Conservation (phyloP, 73 alveolate genomes). For the Tetrahymena borealis region DNA sequence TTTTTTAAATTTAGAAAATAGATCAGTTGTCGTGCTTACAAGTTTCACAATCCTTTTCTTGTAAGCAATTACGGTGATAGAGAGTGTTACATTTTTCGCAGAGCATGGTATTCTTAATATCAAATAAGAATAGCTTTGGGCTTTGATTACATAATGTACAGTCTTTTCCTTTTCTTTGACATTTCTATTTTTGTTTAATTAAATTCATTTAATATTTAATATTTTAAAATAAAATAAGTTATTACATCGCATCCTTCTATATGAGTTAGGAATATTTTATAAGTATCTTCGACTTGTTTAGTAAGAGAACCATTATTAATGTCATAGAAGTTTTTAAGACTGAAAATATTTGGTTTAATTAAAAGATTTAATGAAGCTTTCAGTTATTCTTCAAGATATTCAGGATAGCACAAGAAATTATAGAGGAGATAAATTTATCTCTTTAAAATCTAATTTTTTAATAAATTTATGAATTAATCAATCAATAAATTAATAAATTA, state of each 20-base stretch:
- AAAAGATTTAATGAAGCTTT: constrained; percentile 10
- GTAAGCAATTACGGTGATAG: constrained; percentile 24
- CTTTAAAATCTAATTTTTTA: constrained; percentile 4
- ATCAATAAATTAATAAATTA: no score
- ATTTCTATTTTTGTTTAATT: constrained; percentile 6
- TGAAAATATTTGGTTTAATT: constrained; percentile 15
- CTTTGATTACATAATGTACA: constrained; percentile 3
- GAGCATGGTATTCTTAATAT: constrained; percentile 23
- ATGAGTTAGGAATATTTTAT: constrained; percentile 16
- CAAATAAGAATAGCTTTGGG: constrained; percentile 21
- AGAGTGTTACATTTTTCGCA: constrained; percentile 30
- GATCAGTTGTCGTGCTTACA: constrained; percentile 24
- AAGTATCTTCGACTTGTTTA: constrained; percentile 19
- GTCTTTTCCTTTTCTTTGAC: constrained; percentile 25
- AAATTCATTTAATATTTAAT: neutral
- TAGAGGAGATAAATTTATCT: constrained; percentile 24
- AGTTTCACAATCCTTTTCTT: constrained; percentile 11
- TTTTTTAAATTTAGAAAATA: no score
- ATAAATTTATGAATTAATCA: no score
- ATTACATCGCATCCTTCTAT: constrained; percentile 7
- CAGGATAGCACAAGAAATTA: constrained; percentile 38
- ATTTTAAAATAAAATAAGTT: neutral
- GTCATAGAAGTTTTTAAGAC: constrained; percentile 39
- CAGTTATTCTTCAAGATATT: constrained; percentile 11
- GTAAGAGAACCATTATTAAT: constrained; percentile 28